Conservation (phyloP, 768 basidiomycete species). For the Mycena rebaudengoi region DNA sequence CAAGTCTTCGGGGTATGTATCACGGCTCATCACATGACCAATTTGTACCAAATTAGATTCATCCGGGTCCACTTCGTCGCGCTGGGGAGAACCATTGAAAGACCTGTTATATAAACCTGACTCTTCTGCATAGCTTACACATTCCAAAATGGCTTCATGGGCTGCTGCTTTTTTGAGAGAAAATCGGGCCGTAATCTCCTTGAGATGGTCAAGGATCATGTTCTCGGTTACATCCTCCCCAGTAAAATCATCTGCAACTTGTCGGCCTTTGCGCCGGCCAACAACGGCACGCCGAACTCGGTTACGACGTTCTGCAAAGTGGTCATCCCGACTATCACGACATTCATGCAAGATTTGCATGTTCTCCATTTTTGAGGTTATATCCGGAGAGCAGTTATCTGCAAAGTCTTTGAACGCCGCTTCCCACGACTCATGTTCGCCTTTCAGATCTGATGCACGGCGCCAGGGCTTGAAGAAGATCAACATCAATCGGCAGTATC, state of each 20-base stretch:
- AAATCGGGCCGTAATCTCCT: neutral
- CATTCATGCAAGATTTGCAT: no score
- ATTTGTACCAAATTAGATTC: no score
- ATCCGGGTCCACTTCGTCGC: no score
- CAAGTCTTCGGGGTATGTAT: neutral
- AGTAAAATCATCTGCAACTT: neutral
- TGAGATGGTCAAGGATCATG: conserved; percentile 22
- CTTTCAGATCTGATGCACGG: conserved; percentile 31
- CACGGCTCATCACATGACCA: no score
- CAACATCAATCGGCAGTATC: conserved; percentile 47
- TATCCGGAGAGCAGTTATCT: neutral
- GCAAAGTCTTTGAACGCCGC: conserved; percentile 36
- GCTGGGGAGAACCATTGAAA: no score
- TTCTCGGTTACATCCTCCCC: neutral
- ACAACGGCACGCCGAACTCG: neutral
- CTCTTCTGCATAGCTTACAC: conserved; percentile 2
- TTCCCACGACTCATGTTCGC: conserved; percentile 31
- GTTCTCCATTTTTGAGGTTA: conserved; percentile 39
- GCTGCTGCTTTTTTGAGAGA: neutral
- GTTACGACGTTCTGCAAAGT: conserved; percentile 37
- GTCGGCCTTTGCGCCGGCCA: neutral
- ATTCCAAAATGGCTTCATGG: neutral
- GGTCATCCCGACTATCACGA: no score
- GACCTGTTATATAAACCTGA: neutral
- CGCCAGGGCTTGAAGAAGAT: conserved; percentile 55